Evolutionary conservation across 345 rosid genomes (phyloP).

Genomic region (Orychophragmus violaceus): DNA sequence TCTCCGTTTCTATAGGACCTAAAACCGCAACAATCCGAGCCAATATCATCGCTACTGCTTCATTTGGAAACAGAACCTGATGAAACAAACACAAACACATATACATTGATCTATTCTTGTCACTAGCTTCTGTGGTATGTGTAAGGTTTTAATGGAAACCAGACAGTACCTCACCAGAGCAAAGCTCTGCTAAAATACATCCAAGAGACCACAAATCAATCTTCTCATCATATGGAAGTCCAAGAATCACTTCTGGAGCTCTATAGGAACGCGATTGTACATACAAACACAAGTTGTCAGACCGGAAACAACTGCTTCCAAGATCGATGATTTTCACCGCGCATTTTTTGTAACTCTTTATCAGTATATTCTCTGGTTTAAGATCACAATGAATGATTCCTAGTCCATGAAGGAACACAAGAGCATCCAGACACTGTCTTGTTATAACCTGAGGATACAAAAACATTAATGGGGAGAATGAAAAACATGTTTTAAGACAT

Average conservation of each 20-base stretch:
- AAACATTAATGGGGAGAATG: background rate
- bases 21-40: constrained; percentile 64
- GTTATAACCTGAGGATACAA: constrained; percentile 50
- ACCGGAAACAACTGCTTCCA: constrained; percentile 91
- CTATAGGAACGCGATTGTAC: constrained; percentile 95
- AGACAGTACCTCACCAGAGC: constrained; percentile 76
- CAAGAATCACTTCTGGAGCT: constrained; percentile 96
- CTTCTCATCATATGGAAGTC: constrained; percentile 82
- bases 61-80: constrained; percentile 90
- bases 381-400: constrained; percentile 97
- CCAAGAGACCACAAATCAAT: constrained; percentile 97
- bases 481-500: background rate
- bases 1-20: constrained; percentile 73
- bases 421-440: constrained; percentile 87
- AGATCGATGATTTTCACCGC: constrained; percentile 91
- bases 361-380: constrained; percentile 87
- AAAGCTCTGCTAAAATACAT: constrained; percentile 88
- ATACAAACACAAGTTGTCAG: constrained; percentile 73
- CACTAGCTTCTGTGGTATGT: background rate
- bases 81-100: background rate
- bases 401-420: constrained; percentile 68
- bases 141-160: background rate
- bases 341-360: constrained; percentile 74
- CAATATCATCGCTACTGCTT: constrained; percentile 69
- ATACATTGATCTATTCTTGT: background rate